Evolutionary conservation across 495 filamentous ascomycete species (phyloP).

Genomic region (Penicillium atrosanguineum): DNA sequence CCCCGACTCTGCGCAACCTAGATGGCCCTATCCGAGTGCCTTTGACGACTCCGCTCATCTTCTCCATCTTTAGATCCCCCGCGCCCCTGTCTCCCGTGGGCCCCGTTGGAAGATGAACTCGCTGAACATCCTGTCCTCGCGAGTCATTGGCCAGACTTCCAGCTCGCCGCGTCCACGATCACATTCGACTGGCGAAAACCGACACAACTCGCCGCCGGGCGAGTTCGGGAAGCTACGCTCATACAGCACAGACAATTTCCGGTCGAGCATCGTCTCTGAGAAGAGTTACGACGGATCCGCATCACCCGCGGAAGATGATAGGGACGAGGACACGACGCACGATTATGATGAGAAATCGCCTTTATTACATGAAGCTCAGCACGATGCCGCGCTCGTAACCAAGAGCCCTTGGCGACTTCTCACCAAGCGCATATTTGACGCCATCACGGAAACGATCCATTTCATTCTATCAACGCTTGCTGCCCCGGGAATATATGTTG

Average conservation of each 20-base stretch:
- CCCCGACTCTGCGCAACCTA: constrained; percentile 7
- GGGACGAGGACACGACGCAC: constrained; percentile 28
- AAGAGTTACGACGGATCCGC: constrained; percentile 35
- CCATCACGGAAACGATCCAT: constrained; percentile 64
- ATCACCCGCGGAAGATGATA: constrained; percentile 27
- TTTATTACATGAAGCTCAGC: constrained; percentile 43
- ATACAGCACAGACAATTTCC: constrained; percentile 43
- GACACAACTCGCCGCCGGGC: constrained; percentile 39
- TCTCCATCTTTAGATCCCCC: constrained; percentile 30
- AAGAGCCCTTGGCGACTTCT: constrained; percentile 45
- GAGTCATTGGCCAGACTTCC: constrained; percentile 67
- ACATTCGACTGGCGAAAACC: constrained; percentile 60
- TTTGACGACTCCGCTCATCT: constrained; percentile 29
- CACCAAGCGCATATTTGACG: constrained; percentile 47
- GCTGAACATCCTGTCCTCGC: constrained; percentile 87
- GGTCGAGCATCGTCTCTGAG: constrained; percentile 28
- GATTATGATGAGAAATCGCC: constrained; percentile 66
- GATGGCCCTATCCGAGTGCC: constrained; percentile 18
- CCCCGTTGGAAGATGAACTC: constrained; percentile 85
- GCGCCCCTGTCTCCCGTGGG: constrained; percentile 53
- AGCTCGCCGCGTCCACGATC: constrained; percentile 57
- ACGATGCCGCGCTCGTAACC: constrained; percentile 56
- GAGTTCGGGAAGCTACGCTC: constrained; percentile 50
- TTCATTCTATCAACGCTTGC: constrained; percentile 76
- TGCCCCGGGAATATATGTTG: constrained; percentile 74